Evolutionary conservation across 2,329 filamentous ascomycete genomes (phyloP), one percentile per base, ranked within the genome.

Genomic region (Pestalotiopsis sp.): DNA sequence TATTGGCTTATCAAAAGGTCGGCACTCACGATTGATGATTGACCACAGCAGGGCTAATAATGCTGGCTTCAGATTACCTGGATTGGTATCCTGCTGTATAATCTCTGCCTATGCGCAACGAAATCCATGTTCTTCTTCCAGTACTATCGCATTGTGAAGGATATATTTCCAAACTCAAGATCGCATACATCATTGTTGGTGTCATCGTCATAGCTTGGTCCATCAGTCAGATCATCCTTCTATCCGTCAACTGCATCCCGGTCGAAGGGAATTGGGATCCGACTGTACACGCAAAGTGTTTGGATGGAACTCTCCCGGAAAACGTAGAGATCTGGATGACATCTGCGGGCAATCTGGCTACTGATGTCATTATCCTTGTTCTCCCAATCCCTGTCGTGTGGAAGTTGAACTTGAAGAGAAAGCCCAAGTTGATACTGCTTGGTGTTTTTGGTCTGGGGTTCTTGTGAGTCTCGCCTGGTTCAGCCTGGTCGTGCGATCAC

Each of bases 51-150:
- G 17, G 1, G 60, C 60, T 39, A 39, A 63, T 27, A 13, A 7
- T 17, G 17, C 9, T 7, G 13, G 17, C 3, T 20, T 11, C 31
- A 63, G 60, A 17, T n/a, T 5, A 39, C 17, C 13, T 63, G 60
- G 60, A 20, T 36, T 23, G 60, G 60, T 5, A 12, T 63, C 9
- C 27, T 63, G 60, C 3, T 39, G 9, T 63, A 63, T 20, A 63
- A 63, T 23, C 20, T 63, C 14, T 36, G 31, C 17, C 27, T 63
- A 14, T 17, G 11, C 25, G 25, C 57, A 3, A 27, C 17, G 7
- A 38, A 41, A 23, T 23, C 60, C n/a, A 39, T 41, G 38, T 63
- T 63, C 31, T 63, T 63, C 27, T 63, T 63, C 27, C 60, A 63
- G 60, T 63, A 63, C n/a, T 63, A 39, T 17, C 25, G 60, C 5